A percentile compares a stretch with the other conserved stretches of the same genome.
Conservation (phyloP, 2,329 filamentous ascomycete genomes). For the Hymenoscyphus fraxineus region DNA sequence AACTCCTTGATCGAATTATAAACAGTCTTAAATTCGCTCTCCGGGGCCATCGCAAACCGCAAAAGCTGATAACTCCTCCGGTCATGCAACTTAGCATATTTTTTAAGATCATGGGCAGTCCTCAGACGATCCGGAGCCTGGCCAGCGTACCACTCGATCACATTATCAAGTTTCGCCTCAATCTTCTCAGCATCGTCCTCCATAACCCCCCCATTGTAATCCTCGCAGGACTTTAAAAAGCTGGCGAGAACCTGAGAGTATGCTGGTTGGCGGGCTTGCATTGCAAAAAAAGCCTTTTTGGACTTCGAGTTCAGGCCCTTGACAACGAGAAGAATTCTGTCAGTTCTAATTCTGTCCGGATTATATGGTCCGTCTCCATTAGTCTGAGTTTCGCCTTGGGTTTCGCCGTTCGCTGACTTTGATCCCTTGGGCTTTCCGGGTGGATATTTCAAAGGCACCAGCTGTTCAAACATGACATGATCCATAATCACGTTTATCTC, state of each 20-base stretch:
- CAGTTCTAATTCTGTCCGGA: slow-evolving; percentile 73
- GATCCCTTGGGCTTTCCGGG: slow-evolving; percentile 59
- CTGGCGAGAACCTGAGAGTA: slow-evolving; percentile 69
- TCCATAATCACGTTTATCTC: slow-evolving; percentile 85
- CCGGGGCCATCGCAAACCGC: slow-evolving; percentile 76
- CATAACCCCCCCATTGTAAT: slow-evolving; percentile 83
- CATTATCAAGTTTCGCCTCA: slow-evolving; percentile 66
- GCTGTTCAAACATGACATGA: slow-evolving; percentile 77
- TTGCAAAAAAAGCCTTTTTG: slow-evolving; percentile 82
- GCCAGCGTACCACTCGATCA: slow-evolving; percentile 69
- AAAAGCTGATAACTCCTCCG: slow-evolving; percentile 86
- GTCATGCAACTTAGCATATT: slow-evolving; percentile 88
- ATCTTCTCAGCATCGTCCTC: slow-evolving; percentile 64
- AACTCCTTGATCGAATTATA: slow-evolving; percentile 88
- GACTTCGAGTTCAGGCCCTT: slow-evolving; percentile 73
- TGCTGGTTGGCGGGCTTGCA: slow-evolving; percentile 73
- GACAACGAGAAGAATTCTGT: slow-evolving; percentile 78
- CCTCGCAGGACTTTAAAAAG: slow-evolving; percentile 82
- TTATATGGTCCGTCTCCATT: slow-evolving; percentile 50
- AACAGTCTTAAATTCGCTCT: slow-evolving; percentile 89
- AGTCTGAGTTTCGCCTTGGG: slow-evolving; percentile 46
- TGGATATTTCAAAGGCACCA: slow-evolving; percentile 88
- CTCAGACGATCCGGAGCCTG: slow-evolving; percentile 73
- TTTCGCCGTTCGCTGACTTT: slow-evolving; percentile 58
- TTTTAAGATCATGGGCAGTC: slow-evolving; percentile 74